phyloP scores from a whole-genome alignment of 371 early-diverging fungal genomes.

The Mortierella sp. region DNA sequence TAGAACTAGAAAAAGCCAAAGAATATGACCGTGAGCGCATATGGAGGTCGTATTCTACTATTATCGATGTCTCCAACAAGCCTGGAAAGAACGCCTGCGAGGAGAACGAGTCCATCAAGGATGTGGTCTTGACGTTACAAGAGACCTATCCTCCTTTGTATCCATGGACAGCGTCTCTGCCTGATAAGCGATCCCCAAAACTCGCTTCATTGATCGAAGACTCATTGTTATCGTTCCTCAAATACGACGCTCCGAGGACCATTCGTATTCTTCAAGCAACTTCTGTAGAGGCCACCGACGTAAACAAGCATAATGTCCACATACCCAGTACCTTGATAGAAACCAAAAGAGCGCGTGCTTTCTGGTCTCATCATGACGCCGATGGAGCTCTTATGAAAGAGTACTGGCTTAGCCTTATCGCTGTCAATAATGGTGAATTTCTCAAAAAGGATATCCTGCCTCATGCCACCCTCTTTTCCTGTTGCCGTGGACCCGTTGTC shows the following conservation, averaged over 20 bases:
- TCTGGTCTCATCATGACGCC: conserved; percentile 20
- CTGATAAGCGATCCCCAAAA: conserved; percentile 29
- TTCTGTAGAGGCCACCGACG: conserved; percentile 12
- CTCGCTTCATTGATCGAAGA: conserved; percentile 21
- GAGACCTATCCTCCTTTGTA: conserved; percentile 39
- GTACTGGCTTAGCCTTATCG: conserved; percentile 26
- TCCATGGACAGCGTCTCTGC: conserved; percentile 20
- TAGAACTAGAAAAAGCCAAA: conserved; percentile 30
- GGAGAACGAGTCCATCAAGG: conserved; percentile 34
- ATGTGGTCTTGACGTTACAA: conserved; percentile 32
- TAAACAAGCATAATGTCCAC: background rate
- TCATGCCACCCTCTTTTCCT: conserved; percentile 6
- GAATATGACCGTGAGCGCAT: conserved; percentile 44
- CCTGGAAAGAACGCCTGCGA: conserved; percentile 22
- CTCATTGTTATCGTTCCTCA: conserved; percentile 27
- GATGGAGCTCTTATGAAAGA: conserved; percentile 21
- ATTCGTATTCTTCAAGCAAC: conserved; percentile 34
- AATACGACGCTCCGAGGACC: conserved; percentile 29
- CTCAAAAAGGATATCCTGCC: conserved; percentile 15
- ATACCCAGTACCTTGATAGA: conserved; percentile 16
- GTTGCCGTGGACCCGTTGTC: conserved; percentile 35
- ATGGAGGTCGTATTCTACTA: conserved; percentile 17
- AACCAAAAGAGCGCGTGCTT: conserved; percentile 8
- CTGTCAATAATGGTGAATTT: conserved; percentile 25
- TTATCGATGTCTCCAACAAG: conserved; percentile 30